Percentiles rank a stretch among this genome's conserved stretches.
Evolutionary conservation across 768 basidiomycete genomes (phyloP).

Genomic region (Gymnopilus dilepis): DNA sequence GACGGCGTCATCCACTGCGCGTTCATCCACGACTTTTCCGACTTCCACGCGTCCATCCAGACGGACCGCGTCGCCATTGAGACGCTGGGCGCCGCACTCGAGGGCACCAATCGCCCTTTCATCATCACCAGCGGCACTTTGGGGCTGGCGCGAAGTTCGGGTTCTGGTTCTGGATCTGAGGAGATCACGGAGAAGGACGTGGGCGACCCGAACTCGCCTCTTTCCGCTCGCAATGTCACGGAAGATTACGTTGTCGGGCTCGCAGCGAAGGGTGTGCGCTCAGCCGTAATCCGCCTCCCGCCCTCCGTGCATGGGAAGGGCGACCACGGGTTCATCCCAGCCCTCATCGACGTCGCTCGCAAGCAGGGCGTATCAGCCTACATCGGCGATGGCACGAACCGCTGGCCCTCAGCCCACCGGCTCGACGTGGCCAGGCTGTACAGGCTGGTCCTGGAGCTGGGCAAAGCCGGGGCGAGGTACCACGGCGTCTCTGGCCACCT

Average conservation of each 20-base stretch:
- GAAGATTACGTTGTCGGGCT: background rate
- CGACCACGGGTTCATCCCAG: background rate
- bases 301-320: constrained; percentile 4
- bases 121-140: constrained; percentile 1
- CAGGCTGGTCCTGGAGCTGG: constrained; percentile 7
- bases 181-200: background rate
- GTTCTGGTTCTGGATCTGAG: too few species aligned
- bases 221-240: background rate
- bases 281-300: background rate
- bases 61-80: constrained; percentile 1
- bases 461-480: background rate
- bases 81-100: background rate
- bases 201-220: background rate
- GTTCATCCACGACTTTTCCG: constrained; percentile 3
- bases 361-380: constrained; percentile 5
- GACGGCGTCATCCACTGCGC: constrained; percentile 10
- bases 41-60: background rate
- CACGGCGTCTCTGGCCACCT: constrained; percentile 2
- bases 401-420: constrained; percentile 1
- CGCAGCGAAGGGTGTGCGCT: background rate
- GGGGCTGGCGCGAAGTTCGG: too few species aligned
- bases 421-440: constrained; percentile 2
- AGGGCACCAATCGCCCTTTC: background rate
- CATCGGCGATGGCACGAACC: constrained; percentile 1
- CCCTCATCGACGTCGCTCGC: background rate